Evolutionary conservation across 2,329 filamentous ascomycete genomes (phyloP).

Genomic region (Botryosphaeria dothidea): DNA sequence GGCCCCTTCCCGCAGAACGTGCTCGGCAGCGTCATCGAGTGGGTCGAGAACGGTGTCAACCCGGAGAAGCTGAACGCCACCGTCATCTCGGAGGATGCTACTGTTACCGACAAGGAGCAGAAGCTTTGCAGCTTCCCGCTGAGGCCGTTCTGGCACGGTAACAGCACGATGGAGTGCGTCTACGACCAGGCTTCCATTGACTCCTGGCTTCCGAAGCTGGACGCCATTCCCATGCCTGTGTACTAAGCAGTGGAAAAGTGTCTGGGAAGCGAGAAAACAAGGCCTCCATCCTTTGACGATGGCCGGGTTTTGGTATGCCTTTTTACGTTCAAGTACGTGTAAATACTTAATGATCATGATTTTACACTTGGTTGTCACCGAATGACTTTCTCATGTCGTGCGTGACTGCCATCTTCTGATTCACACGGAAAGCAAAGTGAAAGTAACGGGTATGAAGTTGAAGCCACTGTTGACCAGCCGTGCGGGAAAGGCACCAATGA

Average conservation of each 20-base stretch:
- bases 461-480: neutral
- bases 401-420: no score
- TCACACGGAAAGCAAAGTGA: no score
- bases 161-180: conserved; percentile 40
- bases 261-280: no score
- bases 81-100: conserved; percentile 23
- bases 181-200: conserved; percentile 42
- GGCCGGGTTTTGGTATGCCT: no score
- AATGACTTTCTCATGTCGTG: no score
- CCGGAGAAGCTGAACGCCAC: conserved; percentile 49
- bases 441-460: no score
- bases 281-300: no score
- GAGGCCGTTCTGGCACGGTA: conserved; percentile 43
- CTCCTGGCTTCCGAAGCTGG: conserved; percentile 42
- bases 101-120: conserved; percentile 36
- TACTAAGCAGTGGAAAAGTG: conserved; percentile 28
- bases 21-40: conserved; percentile 50
- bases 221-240: conserved; percentile 42
- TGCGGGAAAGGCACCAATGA: neutral
- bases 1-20: conserved; percentile 48
- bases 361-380: no score
- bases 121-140: conserved; percentile 47
- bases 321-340: no score
- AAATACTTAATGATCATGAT: no score
- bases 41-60: conserved; percentile 53